Evolutionary conservation across 129 eudicot species (phyloP), one percentile per base, ranked within the genome.

Genomic region (Flaveria ramosissima): DNA sequence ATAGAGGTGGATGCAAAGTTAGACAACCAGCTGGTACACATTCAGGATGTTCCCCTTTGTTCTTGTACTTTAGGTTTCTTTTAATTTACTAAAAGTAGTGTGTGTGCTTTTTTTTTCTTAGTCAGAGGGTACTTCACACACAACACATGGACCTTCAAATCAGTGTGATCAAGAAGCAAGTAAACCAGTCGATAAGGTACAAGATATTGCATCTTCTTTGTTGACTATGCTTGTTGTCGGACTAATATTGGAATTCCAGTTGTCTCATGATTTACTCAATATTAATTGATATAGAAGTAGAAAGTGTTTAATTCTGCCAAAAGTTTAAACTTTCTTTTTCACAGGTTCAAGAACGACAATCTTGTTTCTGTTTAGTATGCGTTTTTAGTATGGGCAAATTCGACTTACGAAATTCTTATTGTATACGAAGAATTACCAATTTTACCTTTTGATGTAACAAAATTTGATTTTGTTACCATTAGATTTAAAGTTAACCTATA

Each of bases 81-180:
- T 74, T 61, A 21, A 24, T 67, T 60, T 52, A 17, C 68, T 74
- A 51, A 77, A 69, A 57, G 68, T 52, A 50, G 11, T 68, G 7
- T 43, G 30, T 41, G 41, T 30, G n/a, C 65, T 73, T 19, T 45
- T 39, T 76, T 50, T 48, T 6, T 74, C 68, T 36, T 75, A 94
- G 98, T 91, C 96, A 13, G 97, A 91, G 85, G 96, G 91, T 76
- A 78, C 92, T 75, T 91, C 98, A 81, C 93, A 87, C 24, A 92
- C 88, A 85, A 86, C 91, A 11, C 78, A 78, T 51, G 92, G 88
- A 70, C 86, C 86, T 15, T 83, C 93, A 13, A 81, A 74, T 85
- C 88, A 81, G 72, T 94, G 76, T 75, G 98, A 94, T 68, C 97
- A 87, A 63, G 98, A 94, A 87, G 87, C 93, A 32, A 82, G 78